A percentile compares a stretch with the other conserved stretches of the same genome.
Evolutionary conservation across 2,329 filamentous ascomycete genomes (phyloP).

Genomic region (Xylariaceae sp.): DNA sequence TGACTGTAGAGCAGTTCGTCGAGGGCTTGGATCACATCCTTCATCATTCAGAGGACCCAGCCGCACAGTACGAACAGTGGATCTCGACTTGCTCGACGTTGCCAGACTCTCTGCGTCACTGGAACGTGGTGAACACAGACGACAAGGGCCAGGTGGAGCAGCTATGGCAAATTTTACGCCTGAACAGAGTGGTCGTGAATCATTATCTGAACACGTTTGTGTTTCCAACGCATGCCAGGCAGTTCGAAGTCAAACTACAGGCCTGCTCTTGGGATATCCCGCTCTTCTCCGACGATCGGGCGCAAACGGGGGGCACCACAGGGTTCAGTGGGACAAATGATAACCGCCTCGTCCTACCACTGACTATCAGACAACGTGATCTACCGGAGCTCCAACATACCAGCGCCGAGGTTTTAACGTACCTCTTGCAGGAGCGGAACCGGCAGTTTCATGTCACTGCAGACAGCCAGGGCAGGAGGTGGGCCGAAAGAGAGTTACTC

Average conservation of each 20-base stretch:
- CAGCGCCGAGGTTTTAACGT: conserved; percentile 56
- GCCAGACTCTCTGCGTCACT: conserved; percentile 42
- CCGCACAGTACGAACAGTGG: conserved; percentile 49
- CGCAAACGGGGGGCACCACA: conserved; percentile 20
- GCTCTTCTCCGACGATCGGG: conserved; percentile 27
- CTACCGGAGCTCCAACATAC: conserved; percentile 51
- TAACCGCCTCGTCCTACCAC: conserved; percentile 50
- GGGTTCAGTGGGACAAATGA: conserved; percentile 72
- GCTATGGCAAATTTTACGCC: conserved; percentile 45
- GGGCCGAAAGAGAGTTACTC: conserved; percentile 44
- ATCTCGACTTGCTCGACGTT: conserved; percentile 33
- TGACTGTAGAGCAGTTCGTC: conserved; percentile 43
- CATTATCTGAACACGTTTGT: conserved; percentile 59
- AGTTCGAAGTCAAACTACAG: conserved; percentile 59
- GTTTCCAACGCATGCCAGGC: conserved; percentile 58
- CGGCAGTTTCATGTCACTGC: conserved; percentile 37
- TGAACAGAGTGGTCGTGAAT: conserved; percentile 46
- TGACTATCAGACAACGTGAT: conserved; percentile 56
- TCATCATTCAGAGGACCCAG: conserved; percentile 50
- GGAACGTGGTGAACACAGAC: conserved; percentile 53
- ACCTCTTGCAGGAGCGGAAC: conserved; percentile 49
- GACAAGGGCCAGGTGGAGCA: conserved; percentile 45
- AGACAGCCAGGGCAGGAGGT: conserved; percentile 27
- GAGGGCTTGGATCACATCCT: conserved; percentile 45
- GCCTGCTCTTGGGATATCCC: conserved; percentile 65